These are phyloP conservation scores for Colletotrichum cuscutae DNA, from an alignment of 2,329 filamentous ascomycete genomes.

Conservation along the genomic window DNA sequence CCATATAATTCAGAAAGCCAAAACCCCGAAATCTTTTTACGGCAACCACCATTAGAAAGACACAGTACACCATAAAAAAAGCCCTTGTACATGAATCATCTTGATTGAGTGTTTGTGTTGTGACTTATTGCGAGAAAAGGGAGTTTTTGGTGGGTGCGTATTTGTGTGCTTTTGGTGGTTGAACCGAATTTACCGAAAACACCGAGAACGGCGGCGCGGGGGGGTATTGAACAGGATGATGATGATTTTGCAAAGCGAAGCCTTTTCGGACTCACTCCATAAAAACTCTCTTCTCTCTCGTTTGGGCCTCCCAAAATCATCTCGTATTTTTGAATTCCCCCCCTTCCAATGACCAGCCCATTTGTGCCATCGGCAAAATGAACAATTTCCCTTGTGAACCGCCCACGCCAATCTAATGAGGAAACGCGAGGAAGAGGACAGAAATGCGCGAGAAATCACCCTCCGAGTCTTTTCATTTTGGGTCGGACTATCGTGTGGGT, in stretches of 20 bases:
- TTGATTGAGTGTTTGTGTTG: constrained; percentile 33
- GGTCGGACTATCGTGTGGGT: constrained; percentile 3
- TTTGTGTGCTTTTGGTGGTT: background rate
- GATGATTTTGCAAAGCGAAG: constrained; percentile 4
- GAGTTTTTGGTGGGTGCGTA: background rate
- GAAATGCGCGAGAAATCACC: constrained; percentile 36
- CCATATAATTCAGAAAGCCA: constrained; percentile 30
- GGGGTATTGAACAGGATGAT: constrained; percentile 8
- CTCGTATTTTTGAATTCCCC: constrained; percentile 5
- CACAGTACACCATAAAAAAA: background rate
- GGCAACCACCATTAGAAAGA: constrained; percentile 5
- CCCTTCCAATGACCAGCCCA: constrained; percentile 44
- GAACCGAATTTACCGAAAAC: constrained; percentile 13
- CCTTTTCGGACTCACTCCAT: constrained; percentile 10
- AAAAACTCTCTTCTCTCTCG: background rate
- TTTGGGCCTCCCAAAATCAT: constrained; percentile 33
- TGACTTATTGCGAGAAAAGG: constrained; percentile 31
- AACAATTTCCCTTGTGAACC: constrained; percentile 61
- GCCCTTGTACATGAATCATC: constrained; percentile 33
- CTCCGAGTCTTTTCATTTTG: constrained; percentile 21
- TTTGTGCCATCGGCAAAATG: constrained; percentile 59
- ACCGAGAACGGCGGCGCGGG: constrained; percentile 5
- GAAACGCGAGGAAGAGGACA: constrained; percentile 61
- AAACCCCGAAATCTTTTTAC: constrained; percentile 8
- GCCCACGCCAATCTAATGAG: constrained; percentile 65